Base-by-base conservation (phyloP, 23 red algal species). In the Gracilaria domingensis region DNA sequence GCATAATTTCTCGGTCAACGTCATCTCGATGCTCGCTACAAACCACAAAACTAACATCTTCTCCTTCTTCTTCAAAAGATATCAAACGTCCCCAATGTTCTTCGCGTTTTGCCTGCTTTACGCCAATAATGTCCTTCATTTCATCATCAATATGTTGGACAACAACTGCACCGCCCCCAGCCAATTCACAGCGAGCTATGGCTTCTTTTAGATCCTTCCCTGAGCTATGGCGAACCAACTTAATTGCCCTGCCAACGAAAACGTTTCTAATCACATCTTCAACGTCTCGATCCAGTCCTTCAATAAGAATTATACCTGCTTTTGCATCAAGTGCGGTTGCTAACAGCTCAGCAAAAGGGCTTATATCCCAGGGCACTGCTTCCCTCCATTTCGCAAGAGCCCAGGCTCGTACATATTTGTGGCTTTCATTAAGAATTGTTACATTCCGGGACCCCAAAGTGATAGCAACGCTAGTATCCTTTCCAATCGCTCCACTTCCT, bases 371-470 rank as follows among this genome's bases (percentile, higher is more conserved):
- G 21, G 51, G 32, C 16, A 69, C 44, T 21, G 48, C 57, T 13
- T 57, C 58, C 62, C 7, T 66, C 87, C 87, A 90, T 57, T 69
- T 62, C 8, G 76, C 55, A 65, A 56, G 44, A 44, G 87, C 87
- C 45, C 71, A 77, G 28, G 73, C 87, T 13, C 65, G 25, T 44
- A 90, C 47, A 23, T 60, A 13, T 23, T 70, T 26, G 13, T 51
- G 48, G 42, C 58, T 71, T 26, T 49, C 38, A 6, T 77, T 7
- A 29, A 62, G 3, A 57, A 36, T 36, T n/a, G 24, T 62, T 11
- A 30, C 26, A 30, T 49, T 8, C 36, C 21, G 34, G 23, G 36
- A 33, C 5, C 87, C 75, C 18, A 90, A 25, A 34, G 71, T 18
- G 11, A 90, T 57, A 16, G 67, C 84, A 4, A 90, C 74, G 18